phyloP scores from a whole-genome alignment of 1,139 yeast species.

The Candida sanyaensis region DNA sequence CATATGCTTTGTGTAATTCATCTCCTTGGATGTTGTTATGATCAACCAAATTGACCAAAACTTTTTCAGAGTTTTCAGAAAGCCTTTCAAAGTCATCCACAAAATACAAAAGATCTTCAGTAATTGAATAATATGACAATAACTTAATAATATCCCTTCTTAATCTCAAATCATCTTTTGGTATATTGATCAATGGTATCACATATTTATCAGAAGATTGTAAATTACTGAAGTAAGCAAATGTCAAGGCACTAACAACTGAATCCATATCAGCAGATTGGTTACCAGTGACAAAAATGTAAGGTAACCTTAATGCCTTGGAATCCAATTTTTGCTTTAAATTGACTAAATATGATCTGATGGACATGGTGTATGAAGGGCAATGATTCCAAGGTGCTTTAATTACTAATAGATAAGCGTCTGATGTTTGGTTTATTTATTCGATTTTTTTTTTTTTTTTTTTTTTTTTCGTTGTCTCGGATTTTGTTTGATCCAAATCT shows the following conservation, averaged over 20 bases:
- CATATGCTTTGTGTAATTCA: conserved; percentile 23
- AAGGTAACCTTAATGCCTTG: conserved; percentile 18
- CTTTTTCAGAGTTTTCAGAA: conserved; percentile 12
- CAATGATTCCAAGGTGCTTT: no score
- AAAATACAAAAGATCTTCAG: conserved; percentile 55
- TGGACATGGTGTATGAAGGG: conserved; percentile 18
- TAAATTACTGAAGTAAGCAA: conserved; percentile 53
- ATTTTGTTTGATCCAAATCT: no score
- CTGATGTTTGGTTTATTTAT: no score
- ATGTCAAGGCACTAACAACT: conserved; percentile 70
- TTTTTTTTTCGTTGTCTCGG: no score
- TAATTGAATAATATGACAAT: conserved; percentile 49
- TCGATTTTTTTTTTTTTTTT: no score
- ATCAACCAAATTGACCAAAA: conserved; percentile 69
- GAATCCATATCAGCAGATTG: conserved; percentile 89
- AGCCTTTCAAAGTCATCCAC: conserved; percentile 57
- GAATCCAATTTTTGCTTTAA: conserved; percentile 21
- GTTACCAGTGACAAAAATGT: conserved; percentile 73
- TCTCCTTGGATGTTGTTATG: conserved; percentile 73
- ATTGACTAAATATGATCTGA: conserved; percentile 23
- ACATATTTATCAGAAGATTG: conserved; percentile 20
- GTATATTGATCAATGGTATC: conserved; percentile 75
- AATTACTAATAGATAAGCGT: no score
- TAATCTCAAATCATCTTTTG: conserved; percentile 61
- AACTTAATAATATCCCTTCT: conserved; percentile 70